A percentile compares a stretch with the other conserved stretches of the same genome.
Evolutionary conservation across 495 filamentous ascomycete species (phyloP).

Genomic region (Penicillium argentinense): DNA sequence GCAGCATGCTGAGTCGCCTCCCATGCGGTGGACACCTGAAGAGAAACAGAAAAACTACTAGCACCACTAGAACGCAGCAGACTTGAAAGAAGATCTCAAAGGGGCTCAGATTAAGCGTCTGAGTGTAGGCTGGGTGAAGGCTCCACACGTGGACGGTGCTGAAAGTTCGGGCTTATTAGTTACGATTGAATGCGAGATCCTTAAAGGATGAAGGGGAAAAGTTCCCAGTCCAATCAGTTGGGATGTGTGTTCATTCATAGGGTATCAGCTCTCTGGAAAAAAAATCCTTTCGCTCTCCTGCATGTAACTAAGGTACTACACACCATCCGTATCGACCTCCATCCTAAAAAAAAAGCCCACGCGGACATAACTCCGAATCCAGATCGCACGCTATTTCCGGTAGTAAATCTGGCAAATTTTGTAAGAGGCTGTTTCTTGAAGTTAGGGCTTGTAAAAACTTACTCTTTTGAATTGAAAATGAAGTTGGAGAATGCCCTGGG

Average conservation of each 20-base stretch:
- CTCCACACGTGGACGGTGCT: slow-evolving; percentile 13
- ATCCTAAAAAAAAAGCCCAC: slow-evolving; percentile 16
- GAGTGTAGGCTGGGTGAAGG: too few species aligned
- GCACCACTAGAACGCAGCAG: too few species aligned
- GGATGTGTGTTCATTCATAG: slow-evolving; percentile 10
- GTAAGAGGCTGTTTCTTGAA: slow-evolving; percentile 17
- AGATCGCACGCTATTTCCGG: slow-evolving; percentile 30
- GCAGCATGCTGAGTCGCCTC: not conserved
- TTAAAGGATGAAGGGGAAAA: slow-evolving; percentile 6
- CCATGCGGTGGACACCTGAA: too few species aligned
- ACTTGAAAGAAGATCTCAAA: too few species aligned
- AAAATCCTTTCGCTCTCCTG: slow-evolving; percentile 17
- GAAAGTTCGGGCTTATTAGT: slow-evolving; percentile 16
- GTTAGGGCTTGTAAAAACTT: slow-evolving; percentile 14
- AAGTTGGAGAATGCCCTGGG: slow-evolving; percentile 88
- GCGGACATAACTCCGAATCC: slow-evolving; percentile 19
- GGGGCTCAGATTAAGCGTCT: slow-evolving; percentile 20
- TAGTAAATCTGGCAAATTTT: slow-evolving; percentile 35
- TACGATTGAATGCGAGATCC: slow-evolving; percentile 14
- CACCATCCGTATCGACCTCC: slow-evolving; percentile 7
- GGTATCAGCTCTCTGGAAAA: slow-evolving; percentile 16
- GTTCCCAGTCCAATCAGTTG: slow-evolving; percentile 23
- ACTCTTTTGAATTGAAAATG: slow-evolving; percentile 98
- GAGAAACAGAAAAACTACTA: too few species aligned
- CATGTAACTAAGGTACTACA: slow-evolving; percentile 9